Evolutionary conservation across 345 rosid species (phyloP), one percentile per base, ranked within the genome.

Genomic region (Eucalyptus curtisii): DNA sequence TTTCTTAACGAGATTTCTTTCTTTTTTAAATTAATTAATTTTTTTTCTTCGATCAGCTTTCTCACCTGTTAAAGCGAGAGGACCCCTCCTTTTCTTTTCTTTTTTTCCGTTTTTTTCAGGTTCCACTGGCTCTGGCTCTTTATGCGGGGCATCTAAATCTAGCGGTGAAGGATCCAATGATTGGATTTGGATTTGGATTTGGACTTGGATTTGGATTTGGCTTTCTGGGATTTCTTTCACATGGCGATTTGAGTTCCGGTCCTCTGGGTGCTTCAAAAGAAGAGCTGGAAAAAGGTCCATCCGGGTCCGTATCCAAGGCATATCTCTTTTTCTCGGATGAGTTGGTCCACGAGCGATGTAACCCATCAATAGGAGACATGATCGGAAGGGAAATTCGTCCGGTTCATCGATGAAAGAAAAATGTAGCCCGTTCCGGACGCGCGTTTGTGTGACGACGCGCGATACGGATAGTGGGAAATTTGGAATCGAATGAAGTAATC

Each of bases 71-170:
- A 71, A 71, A 71, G 81, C 27, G 27, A 19, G 45, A 37, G 45
- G 25, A 17, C 24, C 81, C 81, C 24, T 6, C 13, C 2, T 8
- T 2, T 5, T 11, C 3, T 11, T 3, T 11, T 9, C 2, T 1
- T 3, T 33, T 68, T 71, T 8, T 33, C 45, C 1, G 0, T 14
- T 71, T 68, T 71, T 4, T 17, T 37, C 81, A 37, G 13, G 8
- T 27, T 27, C 68, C 68, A 61, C 68, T 76, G 47, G 84, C 47
- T 76, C 9, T 0, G 8, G 84, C 84, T 76, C 84, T 76, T 20
- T 40, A 20, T 76, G 27, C 47, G 47, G 84, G 76, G 84, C 84
- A 76, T 76, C 84, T 10, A 20, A 76, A 76, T 76, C 84, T 76
- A 55, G 15, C 13, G 84, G 84, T 4, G 47, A 40, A 40, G 84